Evolutionary conservation across 495 filamentous ascomycete species (phyloP), one percentile per base, ranked within the genome.

Genomic region (Trichocladium uniseriatum): DNA sequence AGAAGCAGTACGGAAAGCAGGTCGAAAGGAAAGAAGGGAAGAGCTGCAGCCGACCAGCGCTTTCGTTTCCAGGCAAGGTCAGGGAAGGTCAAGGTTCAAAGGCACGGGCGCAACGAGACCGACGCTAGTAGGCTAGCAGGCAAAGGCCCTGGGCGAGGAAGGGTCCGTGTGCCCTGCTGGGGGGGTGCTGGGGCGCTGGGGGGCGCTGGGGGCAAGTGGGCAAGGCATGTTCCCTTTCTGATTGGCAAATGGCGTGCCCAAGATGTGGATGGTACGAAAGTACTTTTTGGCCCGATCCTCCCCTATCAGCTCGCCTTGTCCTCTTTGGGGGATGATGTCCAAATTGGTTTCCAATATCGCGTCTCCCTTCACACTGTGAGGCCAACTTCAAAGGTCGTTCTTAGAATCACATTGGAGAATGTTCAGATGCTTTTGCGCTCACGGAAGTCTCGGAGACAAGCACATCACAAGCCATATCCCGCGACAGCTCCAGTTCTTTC

Each of bases 141-240:
- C 18, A 49, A 51, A 40, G 40, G 40, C 29, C 29, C 32, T n/a
- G n/a, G n/a, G n/a, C 35, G 35, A 32, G 41, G n/a, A 34, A 40
- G 48, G 59, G 59, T 57, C 59, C 56, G 59, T 51, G 59, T 62
- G 49, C 50, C 59, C 45, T 45, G 38, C 55, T 22, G 34, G 53
- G 45, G 51, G 45, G n/a, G n/a, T n/a, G n/a, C n/a, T n/a, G n/a
- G n/a, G n/a, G n/a, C n/a, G n/a, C n/a, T n/a, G n/a, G n/a, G n/a
- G n/a, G n/a, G n/a, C n/a, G n/a, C n/a, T n/a, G 19, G 27, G 27
- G 27, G 10, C 27, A 2, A 32, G 46, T 44, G 48, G 53, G 39
- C 44, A 18, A 37, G 48, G 29, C 48, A 21, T 19, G 27, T 6
- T 43, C 22, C 40, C 43, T 32, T 45, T 43, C 45, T 59, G 56